phyloP scores from a whole-genome alignment of 2,329 filamentous ascomycete species.

The Alternaria arborescens region DNA sequence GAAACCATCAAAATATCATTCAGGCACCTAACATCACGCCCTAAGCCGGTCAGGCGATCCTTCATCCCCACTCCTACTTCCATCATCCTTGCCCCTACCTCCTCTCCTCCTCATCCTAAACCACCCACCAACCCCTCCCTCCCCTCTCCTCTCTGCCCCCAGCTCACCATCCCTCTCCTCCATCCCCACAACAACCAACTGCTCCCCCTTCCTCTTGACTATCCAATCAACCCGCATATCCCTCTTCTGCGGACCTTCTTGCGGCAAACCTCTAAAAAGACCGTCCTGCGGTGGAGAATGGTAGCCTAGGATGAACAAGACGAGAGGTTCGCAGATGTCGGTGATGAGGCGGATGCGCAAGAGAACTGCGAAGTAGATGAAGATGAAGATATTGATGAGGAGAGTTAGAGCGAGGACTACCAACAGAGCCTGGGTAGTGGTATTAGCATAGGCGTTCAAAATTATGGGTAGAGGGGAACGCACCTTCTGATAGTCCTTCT shows the following conservation, averaged over 20 bases:
- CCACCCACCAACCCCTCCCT: not conserved
- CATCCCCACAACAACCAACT: constrained; percentile 8
- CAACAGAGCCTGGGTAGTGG: not conserved
- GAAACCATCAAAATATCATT: too few species aligned
- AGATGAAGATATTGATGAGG: constrained; percentile 15
- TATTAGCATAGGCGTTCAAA: not conserved
- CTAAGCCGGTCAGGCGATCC: too few species aligned
- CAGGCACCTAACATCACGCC: too few species aligned
- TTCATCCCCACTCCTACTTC: too few species aligned
- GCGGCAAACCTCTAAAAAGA: not conserved
- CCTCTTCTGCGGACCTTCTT: constrained; percentile 8
- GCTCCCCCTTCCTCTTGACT: constrained; percentile 7
- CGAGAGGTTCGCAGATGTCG: constrained; percentile 17
- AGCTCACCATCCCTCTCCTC: not conserved
- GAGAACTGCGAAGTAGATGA: constrained; percentile 10
- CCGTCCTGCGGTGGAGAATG: constrained; percentile 4
- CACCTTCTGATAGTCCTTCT: constrained; percentile 14
- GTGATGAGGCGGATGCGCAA: constrained; percentile 14
- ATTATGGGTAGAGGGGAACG: not conserved
- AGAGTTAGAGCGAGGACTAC: constrained; percentile 5
- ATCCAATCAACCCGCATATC: constrained; percentile 6
- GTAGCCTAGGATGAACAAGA: constrained; percentile 14
- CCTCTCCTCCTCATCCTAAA: constrained; percentile 6
- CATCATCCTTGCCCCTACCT: not conserved
- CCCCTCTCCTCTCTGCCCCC: not conserved